Evolutionary conservation across 352 stramenopile species (phyloP).

Genomic region (Globisporangium alternatum): DNA sequence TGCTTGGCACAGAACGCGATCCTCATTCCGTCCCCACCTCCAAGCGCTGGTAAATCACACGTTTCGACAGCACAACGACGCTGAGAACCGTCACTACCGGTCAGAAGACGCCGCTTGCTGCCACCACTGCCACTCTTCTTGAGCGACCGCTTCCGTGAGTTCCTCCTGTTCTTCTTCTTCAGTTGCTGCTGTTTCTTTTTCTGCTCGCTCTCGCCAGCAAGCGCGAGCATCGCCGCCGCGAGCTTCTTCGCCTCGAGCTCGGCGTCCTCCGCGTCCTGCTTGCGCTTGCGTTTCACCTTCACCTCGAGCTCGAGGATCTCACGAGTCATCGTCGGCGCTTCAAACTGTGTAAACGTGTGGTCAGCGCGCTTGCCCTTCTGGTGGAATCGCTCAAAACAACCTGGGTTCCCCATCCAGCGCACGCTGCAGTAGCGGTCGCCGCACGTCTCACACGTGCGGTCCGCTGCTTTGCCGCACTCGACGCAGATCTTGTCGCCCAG

Average conservation of each 20-base stretch:
- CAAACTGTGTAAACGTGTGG: slow-evolving; percentile 43
- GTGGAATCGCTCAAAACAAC: slow-evolving; percentile 84
- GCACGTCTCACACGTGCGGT: slow-evolving; percentile 62
- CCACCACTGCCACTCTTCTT: slow-evolving; percentile 2
- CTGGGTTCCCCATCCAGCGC: slow-evolving; percentile 80
- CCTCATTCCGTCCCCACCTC: slow-evolving; percentile 14
- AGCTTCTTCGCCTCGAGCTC: slow-evolving; percentile 53
- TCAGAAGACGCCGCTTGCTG: slow-evolving; percentile 5
- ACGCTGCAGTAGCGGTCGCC: slow-evolving; percentile 82
- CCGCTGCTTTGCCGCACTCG: slow-evolving; percentile 69
- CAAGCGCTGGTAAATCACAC: slow-evolving; percentile 29
- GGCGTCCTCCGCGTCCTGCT: slow-evolving; percentile 44
- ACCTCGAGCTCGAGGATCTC: slow-evolving; percentile 61
- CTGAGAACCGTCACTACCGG: slow-evolving; percentile 11
- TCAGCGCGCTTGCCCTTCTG: slow-evolving; percentile 61
- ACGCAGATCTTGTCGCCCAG: slow-evolving; percentile 64
- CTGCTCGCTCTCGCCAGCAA: slow-evolving; percentile 14
- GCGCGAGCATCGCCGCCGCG: slow-evolving; percentile 33
- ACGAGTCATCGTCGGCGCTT: slow-evolving; percentile 26
- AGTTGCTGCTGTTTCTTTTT: slow-evolving; percentile 15
- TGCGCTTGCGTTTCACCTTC: slow-evolving; percentile 48
- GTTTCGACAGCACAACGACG: slow-evolving; percentile 32
- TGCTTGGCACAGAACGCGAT: slow-evolving; percentile 46
- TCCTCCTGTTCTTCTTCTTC: slow-evolving; percentile 28
- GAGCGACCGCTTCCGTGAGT: slow-evolving; percentile 23